Evolutionary conservation across 2,329 filamentous ascomycete species (phyloP), one percentile per base, ranked within the genome.

Genomic region (Epichloe hybrida): DNA sequence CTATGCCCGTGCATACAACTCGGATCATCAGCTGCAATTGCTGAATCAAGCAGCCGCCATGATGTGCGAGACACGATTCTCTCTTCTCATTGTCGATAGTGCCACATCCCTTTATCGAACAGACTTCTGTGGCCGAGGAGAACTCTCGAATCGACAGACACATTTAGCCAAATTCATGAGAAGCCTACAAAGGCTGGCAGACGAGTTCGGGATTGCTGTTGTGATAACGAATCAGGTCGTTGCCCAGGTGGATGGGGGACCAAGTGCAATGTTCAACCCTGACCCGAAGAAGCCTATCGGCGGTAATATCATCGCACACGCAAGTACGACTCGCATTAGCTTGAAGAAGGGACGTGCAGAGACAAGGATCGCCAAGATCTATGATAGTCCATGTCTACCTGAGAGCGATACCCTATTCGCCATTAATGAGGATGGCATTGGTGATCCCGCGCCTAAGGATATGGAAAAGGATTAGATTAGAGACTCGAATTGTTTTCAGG

Each of bases 11-110:
- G 93, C 93, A 9, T 98, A 98, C 73, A 98, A 98, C 66, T 97
- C 91, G 0, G 93, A 98, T 58, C 93, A 98, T 68, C 93, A 98
- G 67, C 79, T 98, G 48, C 88, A 95, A 65, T 77, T 98, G 7
- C 81, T 98, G 55, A 93, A 93, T 61, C 91, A 97, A 67, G 94
- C 93, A 3, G 86, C 93, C 2, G 83, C 89, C 55, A 98, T 98
- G 93, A 98, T 98, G 94, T 96, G 90, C 52, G 94, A 98, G 72
- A 98, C 93, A 0, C 83, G 93, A 4, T 98, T 98, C 68, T 97
- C 93, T 3, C 77, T 98, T 8, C 81, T 98, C 47, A 83, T 98
- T 46, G 93, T 98, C 51, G 93, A 98, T 69, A 95, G 89, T 51
- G 94, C 94, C 13, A 98, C 93, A 0, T 85, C 91, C 2, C 77